Conservation (phyloP, 1,139 yeast genomes). For the Suhomyces wounanorum region DNA sequence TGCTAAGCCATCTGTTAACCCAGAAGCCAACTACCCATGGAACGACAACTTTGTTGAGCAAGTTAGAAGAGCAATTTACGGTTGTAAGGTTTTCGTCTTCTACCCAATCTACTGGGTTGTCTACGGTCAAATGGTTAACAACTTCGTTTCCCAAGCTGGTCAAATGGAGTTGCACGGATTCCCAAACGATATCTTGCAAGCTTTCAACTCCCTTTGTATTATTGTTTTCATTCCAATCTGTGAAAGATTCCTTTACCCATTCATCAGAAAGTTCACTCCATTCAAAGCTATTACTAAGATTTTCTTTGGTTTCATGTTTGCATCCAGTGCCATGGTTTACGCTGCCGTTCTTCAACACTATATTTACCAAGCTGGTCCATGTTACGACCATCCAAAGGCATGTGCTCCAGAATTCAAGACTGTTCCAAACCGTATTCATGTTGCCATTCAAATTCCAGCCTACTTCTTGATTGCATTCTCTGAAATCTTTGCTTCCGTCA, state of each 20-base stretch:
- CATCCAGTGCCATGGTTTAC: constrained; percentile 23
- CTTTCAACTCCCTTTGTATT: constrained; percentile 21
- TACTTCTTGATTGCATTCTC: constrained; percentile 23
- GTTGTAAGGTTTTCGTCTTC: constrained; percentile 23
- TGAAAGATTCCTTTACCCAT: constrained; percentile 22
- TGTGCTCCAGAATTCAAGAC: constrained; percentile 17
- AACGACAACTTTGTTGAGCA: constrained; percentile 23
- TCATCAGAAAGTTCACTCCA: constrained; percentile 24
- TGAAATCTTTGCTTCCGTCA: constrained; percentile 25
- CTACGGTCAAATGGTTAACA: constrained; percentile 25
- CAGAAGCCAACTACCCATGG: constrained; percentile 20
- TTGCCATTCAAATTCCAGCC: constrained; percentile 24
- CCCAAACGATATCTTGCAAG: constrained; percentile 25
- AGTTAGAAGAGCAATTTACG: constrained; percentile 21
- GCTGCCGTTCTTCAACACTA: constrained; percentile 25
- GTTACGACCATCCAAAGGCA: constrained; percentile 21
- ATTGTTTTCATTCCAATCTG: constrained; percentile 23
- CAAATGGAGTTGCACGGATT: constrained; percentile 25
- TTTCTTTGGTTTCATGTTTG: constrained; percentile 24
- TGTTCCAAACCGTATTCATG: constrained; percentile 22
- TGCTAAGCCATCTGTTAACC: constrained; percentile 21
- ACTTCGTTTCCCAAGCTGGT: constrained; percentile 26
- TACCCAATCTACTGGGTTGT: constrained; percentile 26
- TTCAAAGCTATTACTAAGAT: constrained; percentile 26
- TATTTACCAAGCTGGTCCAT: constrained; percentile 23